Base-by-base conservation (phyloP, 352 stramenopile species). In the Phytophthora litchii region DNA sequence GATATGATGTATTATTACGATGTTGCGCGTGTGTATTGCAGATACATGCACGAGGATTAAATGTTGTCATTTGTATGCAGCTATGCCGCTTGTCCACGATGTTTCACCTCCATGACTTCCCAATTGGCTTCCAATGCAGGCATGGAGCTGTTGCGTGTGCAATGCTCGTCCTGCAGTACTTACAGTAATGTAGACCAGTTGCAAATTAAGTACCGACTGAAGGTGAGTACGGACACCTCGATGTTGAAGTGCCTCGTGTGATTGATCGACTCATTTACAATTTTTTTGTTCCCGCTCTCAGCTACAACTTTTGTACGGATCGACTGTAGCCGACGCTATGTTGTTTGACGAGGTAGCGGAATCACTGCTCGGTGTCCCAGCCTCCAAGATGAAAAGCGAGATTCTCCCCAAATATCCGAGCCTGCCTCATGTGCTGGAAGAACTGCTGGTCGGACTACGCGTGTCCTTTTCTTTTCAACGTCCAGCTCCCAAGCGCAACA, bases 1-100 rank as follows among this genome's bases (percentile, higher is more conserved):
- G 75, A 89, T 60, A 82, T 88, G 67, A 74, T 86, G 80, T 34
- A 34, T 7, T n/a, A n/a, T n/a, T 86, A 54, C 32, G 61, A 40
- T 25, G 2, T 54, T 13, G 5, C 14, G 54, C 27, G 13, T 53
- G n/a, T 13, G 23, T 35, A 7, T 17, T 47, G 23, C 5, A 13
- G 25, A 19, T 9, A 17, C 5, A 5, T 27, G 23, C 23, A 27
- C 23, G 23, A 27, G 23, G 21, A 41, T 25, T 58, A 27, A 14
- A 34, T 31, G 23, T 14, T 41, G 19, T 8, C 19, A 36, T 19
- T 11, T 19, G 45, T 17, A 36, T 19, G 14, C 41, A 86, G 76
- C 21, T 89, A 86, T 55, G 54, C 70, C 11, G 77, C 76, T 14
- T 89, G 79, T 59, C 67, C 72, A 29, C 62, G 60, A 27, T 87